A percentile compares a stretch with the other conserved stretches of the same genome.
Evolutionary conservation across 805 yeast genomes (phyloP).

Genomic region (Hanseniaspora lachancei): DNA sequence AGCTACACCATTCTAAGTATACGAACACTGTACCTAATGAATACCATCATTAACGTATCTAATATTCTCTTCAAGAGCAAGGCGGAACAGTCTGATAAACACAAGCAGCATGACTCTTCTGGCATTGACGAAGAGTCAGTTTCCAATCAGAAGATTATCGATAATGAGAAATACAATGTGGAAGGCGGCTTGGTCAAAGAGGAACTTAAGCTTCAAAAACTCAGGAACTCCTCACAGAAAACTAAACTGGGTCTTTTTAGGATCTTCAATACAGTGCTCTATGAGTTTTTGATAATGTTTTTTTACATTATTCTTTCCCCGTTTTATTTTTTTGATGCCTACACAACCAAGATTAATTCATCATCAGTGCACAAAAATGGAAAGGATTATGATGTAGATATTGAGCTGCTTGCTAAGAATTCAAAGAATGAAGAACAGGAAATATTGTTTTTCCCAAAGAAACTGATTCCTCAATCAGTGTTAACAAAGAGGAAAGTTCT

Average conservation of each 20-base stretch:
- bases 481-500: slow-evolving; percentile 47
- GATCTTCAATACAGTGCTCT: background rate
- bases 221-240: background rate
- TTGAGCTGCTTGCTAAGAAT: background rate
- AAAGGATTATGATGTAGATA: background rate
- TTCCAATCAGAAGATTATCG: background rate
- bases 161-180: background rate
- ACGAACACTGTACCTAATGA: background rate
- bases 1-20: too few relatives aligned
- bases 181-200: background rate
- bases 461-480: slow-evolving; percentile 30
- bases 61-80: background rate
- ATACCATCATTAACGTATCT: slow-evolving; percentile 11
- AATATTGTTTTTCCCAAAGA: slow-evolving; percentile 32
- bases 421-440: slow-evolving; percentile 18
- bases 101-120: background rate
- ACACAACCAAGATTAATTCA: slow-evolving; percentile 2
- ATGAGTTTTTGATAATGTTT: slow-evolving; percentile 1
- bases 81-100: background rate
- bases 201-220: background rate
- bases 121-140: background rate
- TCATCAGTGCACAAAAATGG: background rate
- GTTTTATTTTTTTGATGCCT: slow-evolving; percentile 7
- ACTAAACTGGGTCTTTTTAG: background rate
- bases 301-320: slow-evolving; percentile 9